Percentiles rank a stretch among this genome's conserved stretches.
phyloP scores from a whole-genome alignment of 345 rosid species.

The Pseudoturritis turrita region DNA sequence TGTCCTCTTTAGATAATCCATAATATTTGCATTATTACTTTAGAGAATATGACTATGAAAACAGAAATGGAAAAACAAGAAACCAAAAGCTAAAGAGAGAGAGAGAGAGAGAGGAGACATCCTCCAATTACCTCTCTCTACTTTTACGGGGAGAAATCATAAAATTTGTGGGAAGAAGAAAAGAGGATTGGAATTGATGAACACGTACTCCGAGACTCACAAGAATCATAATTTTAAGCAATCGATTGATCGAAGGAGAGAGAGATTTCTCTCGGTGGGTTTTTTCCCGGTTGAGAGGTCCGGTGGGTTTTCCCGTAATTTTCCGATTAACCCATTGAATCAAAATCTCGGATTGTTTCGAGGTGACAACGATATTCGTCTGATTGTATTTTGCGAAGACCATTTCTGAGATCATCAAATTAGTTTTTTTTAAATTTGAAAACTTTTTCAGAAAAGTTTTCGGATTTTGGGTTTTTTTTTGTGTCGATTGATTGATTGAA shows the following conservation, averaged over 20 bases:
- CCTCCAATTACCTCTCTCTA: neutral
- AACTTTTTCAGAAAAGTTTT: neutral
- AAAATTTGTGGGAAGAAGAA: neutral
- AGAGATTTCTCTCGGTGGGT: constrained; percentile 7
- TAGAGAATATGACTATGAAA: neutral
- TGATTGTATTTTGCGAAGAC: too few species aligned
- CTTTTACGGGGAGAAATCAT: neutral
- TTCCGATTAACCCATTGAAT: neutral
- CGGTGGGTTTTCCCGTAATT: neutral
- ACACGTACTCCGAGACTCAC: neutral
- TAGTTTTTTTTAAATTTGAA: neutral
- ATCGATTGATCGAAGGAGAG: too few species aligned
- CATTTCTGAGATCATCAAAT: neutral
- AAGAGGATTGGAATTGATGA: neutral
- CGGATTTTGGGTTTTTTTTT: neutral
- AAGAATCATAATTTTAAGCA: neutral
- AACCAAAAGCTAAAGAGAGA: constrained; percentile 5
- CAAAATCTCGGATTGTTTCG: neutral
- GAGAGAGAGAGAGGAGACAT: neutral
- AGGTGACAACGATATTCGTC: neutral
- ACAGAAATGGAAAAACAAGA: neutral
- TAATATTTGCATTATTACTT: too few species aligned
- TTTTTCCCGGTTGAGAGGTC: neutral
- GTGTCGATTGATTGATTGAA: neutral
- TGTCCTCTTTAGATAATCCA: too few species aligned